phyloP scores from a whole-genome alignment of 73 alveolate species.

The Paramecium caudatum region DNA sequence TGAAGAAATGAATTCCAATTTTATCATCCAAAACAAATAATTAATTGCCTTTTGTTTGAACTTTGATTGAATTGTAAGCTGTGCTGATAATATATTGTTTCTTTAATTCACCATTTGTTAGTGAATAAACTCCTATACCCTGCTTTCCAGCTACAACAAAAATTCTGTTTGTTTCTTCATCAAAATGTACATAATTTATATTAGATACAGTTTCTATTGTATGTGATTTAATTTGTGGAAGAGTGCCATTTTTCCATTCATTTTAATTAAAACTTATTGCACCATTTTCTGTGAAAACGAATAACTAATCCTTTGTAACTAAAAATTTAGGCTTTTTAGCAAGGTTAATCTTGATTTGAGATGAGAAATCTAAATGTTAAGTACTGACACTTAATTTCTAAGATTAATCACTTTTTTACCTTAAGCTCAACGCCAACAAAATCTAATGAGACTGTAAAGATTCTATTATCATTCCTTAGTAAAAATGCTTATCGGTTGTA shows the following conservation, averaged over 20 bases:
- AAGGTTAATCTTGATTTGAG: background rate
- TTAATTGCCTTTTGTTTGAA: slow-evolving; percentile 2
- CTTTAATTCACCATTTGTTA: background rate
- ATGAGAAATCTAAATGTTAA: background rate
- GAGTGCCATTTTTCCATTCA: background rate
- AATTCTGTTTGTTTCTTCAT: background rate
- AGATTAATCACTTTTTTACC: too few species aligned
- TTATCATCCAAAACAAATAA: slow-evolving; percentile 38
- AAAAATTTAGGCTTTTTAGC: background rate
- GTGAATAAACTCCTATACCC: background rate
- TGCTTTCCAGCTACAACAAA: background rate
- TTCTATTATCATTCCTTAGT: slow-evolving; percentile 26
- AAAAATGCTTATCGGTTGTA: background rate
- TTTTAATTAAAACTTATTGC: background rate
- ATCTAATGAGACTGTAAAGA: background rate
- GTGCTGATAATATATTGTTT: background rate
- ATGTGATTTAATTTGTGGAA: background rate
- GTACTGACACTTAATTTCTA: background rate
- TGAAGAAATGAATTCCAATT: slow-evolving; percentile 41
- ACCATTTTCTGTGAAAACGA: background rate
- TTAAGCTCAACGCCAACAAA: background rate
- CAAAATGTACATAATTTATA: background rate
- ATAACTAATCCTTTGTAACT: background rate
- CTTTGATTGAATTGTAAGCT: background rate
- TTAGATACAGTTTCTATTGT: background rate